Evolutionary conservation across 768 basidiomycete species (phyloP).

Genomic region (Naganishia vaughanmartiniae): DNA sequence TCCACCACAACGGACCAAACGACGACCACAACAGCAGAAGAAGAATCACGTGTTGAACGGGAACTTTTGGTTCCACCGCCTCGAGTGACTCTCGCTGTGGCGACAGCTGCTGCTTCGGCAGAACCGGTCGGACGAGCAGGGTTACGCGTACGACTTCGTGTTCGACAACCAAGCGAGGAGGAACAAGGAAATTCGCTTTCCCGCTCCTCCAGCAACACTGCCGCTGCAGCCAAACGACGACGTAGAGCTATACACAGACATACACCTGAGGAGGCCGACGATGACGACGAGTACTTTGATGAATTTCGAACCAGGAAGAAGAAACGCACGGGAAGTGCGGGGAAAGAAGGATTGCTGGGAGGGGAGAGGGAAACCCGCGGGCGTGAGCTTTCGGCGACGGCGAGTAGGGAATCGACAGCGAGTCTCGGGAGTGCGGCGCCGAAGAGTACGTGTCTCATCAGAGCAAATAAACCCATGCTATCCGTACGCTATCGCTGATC

Average conservation of each 20-base stretch:
- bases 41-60: slow-evolving; percentile 20
- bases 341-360: background rate
- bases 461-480: too few species aligned
- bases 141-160: slow-evolving; percentile 12
- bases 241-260: background rate
- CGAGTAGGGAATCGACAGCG: slow-evolving; percentile 14
- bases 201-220: too few species aligned
- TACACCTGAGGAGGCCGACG: background rate
- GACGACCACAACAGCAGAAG: slow-evolving; percentile 16
- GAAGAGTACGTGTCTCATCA: background rate
- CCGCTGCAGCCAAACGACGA: too few species aligned
- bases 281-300: slow-evolving; percentile 9
- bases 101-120: background rate
- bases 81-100: too few species aligned
- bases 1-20: slow-evolving; percentile 10
- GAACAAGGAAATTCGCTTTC: background rate
- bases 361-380: background rate
- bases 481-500: too few species aligned
- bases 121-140: background rate
- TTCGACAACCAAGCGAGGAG: background rate
- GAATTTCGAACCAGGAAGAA: background rate
- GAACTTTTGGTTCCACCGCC: background rate
- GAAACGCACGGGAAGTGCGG: background rate
- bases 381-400: background rate
- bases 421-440: slow-evolving; percentile 8